Evolutionary conservation across 345 rosid genomes (phyloP), one percentile per base, ranked within the genome.

Genomic region (Populus pruinosa): DNA sequence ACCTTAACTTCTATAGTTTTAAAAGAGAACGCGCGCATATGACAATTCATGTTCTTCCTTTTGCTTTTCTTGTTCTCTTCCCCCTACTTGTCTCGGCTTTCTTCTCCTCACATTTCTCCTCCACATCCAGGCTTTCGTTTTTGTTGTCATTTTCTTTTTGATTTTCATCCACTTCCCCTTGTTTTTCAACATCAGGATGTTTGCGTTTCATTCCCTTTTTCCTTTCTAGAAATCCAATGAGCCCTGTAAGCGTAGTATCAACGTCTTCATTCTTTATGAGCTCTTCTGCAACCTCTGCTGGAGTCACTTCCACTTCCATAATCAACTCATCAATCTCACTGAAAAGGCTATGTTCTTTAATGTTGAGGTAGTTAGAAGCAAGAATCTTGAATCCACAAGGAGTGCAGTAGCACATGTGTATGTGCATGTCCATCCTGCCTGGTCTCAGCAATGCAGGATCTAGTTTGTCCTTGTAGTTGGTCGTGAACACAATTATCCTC

Each of bases 391-490:
- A 78, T 18, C 77, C 77, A 18, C 27, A 16, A 11, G 66, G 18
- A 9, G 56, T 78, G 81, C 81, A 78, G 38, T 78, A 78, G 20
- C 77, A 72, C 77, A 39, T 55, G 72, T 67, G 76, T 11, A 72
- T 67, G 71, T 78, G 72, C 81, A 65, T 78, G 66, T 78, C 81
- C 81, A 50, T 65, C 1, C 81, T 47, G 17, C 76, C 81, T n/a
- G 81, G 76, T 36, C 81, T 47, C 64, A 65, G 71, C 39, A 78
- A 17, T 47, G 76, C 76, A 44, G 81, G 81, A 25, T 78, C 81
- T 71, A 78, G 67, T 41, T 47, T 65, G 35, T 80, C 83, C 41
- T 83, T 66, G 77, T 80, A 62, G 63, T 80, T 77, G 59, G 83
- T 77, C 1, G 83, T 74, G 79, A 80, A 77, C 2, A 80, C 73